A percentile compares a stretch with the other conserved stretches of the same genome.
Conservation (phyloP, 169 alveolate genomes). For the Plasmodium cynomolgi region DNA sequence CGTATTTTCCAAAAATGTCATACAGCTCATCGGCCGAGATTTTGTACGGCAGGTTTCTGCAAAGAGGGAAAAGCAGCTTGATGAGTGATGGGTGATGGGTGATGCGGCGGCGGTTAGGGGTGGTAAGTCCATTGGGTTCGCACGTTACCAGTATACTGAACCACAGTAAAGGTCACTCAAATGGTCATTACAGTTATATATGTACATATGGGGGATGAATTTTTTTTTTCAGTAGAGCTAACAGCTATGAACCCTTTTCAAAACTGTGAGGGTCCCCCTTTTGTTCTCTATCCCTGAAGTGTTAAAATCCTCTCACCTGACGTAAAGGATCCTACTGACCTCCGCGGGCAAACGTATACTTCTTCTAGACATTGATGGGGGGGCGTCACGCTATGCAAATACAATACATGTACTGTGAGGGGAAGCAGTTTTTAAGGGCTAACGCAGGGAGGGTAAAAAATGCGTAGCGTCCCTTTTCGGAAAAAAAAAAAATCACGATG, state of each 20-base stretch:
- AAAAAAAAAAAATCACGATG: neutral
- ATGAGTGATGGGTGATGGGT: neutral
- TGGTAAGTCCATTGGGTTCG: neutral
- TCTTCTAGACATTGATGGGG: slow-evolving; percentile 72
- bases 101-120: neutral
- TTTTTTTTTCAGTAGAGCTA: neutral
- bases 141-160: neutral
- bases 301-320: slow-evolving; percentile 36
- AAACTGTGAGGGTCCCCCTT: neutral
- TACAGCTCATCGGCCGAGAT: slow-evolving; percentile 96
- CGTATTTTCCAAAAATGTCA: slow-evolving; percentile 99
- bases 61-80: neutral
- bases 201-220: neutral
- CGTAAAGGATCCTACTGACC: slow-evolving; percentile 78
- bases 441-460: neutral
- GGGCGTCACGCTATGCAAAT: neutral
- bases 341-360: slow-evolving; percentile 77
- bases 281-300: neutral
- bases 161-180: neutral
- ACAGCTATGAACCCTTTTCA: neutral
- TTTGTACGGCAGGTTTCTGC: slow-evolving; percentile 89
- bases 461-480: neutral
- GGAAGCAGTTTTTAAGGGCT: neutral
- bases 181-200: neutral
- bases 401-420: neutral